phyloP scores from a whole-genome alignment of 345 rosid genomes.

The Excoecaria agallocha region DNA sequence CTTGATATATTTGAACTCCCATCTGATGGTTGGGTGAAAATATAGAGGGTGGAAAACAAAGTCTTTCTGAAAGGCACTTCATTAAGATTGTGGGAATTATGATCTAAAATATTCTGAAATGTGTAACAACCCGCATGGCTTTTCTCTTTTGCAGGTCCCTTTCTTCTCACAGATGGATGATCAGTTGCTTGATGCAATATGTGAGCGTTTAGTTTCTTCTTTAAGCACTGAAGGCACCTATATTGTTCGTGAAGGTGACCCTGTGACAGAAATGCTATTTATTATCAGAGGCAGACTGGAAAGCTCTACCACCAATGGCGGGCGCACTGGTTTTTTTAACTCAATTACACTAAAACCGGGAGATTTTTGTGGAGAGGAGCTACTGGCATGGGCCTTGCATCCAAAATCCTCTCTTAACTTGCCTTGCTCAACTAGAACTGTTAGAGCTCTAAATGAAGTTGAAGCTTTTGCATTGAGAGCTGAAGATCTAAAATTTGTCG shows the following conservation, averaged over 20 bases:
- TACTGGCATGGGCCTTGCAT: conserved; percentile 61
- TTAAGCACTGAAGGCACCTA: conserved; percentile 59
- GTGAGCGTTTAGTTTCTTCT: conserved; percentile 55
- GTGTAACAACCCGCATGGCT: no score
- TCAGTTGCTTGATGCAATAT: conserved; percentile 64
- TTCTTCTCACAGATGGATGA: conserved; percentile 66
- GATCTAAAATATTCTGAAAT: background rate
- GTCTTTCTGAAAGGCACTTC: background rate
- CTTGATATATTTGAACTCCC: background rate
- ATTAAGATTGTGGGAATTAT: background rate
- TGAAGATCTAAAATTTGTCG: conserved; percentile 62
- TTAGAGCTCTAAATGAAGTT: conserved; percentile 52
- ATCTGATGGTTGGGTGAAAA: background rate
- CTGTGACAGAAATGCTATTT: conserved; percentile 59
- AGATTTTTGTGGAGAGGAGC: conserved; percentile 67
- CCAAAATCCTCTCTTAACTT: conserved; percentile 49
- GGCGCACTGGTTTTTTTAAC: conserved; percentile 61
- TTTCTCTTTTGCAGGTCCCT: conserved; percentile 13
- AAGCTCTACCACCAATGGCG: conserved; percentile 67
- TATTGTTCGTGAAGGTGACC: conserved; percentile 64
- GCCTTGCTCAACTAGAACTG: conserved; percentile 67
- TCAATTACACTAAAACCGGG: conserved; percentile 52
- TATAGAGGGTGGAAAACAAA: background rate
- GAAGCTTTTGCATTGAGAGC: conserved; percentile 65
- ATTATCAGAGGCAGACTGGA: conserved; percentile 56